A percentile compares a stretch with the other conserved stretches of the same genome.
These are phyloP conservation scores for Ophiostoma novo-ulmi DNA, from an alignment of 2,329 filamentous ascomycete species.

Conservation along the genomic window DNA sequence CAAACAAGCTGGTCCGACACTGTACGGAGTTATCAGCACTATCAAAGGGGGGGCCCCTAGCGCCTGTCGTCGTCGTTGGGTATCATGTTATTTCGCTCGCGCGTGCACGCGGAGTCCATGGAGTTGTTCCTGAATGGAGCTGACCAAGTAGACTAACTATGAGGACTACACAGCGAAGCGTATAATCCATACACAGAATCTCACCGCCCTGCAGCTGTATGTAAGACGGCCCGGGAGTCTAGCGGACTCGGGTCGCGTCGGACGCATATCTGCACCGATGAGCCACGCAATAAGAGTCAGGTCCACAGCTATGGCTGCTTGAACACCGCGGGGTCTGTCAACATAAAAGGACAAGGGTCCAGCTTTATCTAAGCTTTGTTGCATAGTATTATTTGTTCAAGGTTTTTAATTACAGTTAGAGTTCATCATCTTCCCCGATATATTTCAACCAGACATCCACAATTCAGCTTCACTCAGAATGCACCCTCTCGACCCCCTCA, in stretches of 20 bases:
- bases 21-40: not conserved
- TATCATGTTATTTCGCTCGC: not conserved
- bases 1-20: not conserved
- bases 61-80: not conserved
- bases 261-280: slow-evolving; percentile 2
- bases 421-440: not conserved
- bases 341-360: not conserved
- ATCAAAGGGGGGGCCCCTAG: not conserved
- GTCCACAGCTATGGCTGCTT: not conserved
- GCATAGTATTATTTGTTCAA: not conserved
- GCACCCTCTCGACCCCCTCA: slow-evolving; percentile 21
- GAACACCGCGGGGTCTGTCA: not conserved
- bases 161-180: not conserved
- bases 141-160: slow-evolving; percentile 1
- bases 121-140: not conserved
- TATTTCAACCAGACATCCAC: not conserved
- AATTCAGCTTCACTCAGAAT: not conserved
- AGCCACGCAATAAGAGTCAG: not conserved
- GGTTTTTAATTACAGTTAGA: not conserved
- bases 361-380: not conserved
- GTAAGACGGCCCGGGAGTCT: not conserved
- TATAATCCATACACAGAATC: not conserved
- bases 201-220: not conserved
- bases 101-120: not conserved
- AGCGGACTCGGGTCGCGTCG: slow-evolving; percentile 8